Conservation (phyloP, 2,329 filamentous ascomycete genomes). For the Aciculosporium take region DNA sequence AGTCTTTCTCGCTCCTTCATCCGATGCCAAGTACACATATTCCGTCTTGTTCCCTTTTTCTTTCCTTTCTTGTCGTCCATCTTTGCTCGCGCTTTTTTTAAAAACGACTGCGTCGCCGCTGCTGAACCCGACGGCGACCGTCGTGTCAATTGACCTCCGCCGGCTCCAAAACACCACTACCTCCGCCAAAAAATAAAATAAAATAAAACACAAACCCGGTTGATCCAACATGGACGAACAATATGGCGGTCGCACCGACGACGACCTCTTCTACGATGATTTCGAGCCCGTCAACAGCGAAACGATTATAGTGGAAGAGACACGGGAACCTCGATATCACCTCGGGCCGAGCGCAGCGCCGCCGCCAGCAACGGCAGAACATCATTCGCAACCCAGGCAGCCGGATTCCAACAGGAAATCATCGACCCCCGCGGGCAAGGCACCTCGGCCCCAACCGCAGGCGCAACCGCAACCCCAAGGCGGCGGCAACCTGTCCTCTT, state of each 20-base stretch:
- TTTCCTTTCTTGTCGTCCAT: no score
- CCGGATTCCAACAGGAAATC: slow-evolving; percentile 5
- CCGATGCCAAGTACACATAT: no score
- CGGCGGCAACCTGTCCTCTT: slow-evolving; percentile 6
- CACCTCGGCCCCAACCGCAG: neutral
- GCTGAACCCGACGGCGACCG: no score
- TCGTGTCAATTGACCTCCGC: neutral
- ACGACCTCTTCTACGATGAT: slow-evolving; percentile 48
- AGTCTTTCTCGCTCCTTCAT: no score
- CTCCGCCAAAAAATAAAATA: no score
- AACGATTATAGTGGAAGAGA: slow-evolving; percentile 14
- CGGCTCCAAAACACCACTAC: neutral
- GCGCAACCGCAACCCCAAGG: slow-evolving; percentile 1
- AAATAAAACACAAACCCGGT: no score
- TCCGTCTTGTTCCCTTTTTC: no score
- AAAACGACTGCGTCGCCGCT: neutral
- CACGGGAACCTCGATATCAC: slow-evolving; percentile 5
- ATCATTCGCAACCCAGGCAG: slow-evolving; percentile 4
- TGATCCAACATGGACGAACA: slow-evolving; percentile 39
- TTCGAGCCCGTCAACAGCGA: slow-evolving; percentile 39
- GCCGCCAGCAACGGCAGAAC: slow-evolving; percentile 7
- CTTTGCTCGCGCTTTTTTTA: no score
- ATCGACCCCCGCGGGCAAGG: neutral
- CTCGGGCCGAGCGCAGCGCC: slow-evolving; percentile 8
- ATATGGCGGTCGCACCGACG: slow-evolving; percentile 45